Conservation (phyloP, 1,139 yeast genomes). For the Candida sanyaensis region DNA sequence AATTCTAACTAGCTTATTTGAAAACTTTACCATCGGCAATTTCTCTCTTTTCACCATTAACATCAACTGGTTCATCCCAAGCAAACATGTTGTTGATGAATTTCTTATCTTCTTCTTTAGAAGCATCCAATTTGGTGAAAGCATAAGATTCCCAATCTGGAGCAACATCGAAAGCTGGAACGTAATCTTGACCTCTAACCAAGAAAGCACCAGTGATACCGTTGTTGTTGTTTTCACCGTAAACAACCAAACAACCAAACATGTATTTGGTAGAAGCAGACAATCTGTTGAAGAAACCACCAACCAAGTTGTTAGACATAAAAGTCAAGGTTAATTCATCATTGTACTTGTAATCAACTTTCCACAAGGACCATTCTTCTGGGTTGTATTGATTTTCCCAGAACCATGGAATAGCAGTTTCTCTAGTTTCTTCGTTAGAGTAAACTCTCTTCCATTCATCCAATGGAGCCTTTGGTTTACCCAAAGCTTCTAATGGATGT, state of each 20-base stretch:
- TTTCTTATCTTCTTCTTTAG: conserved; percentile 36
- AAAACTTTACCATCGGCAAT: conserved; percentile 56
- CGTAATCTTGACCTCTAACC: conserved; percentile 90
- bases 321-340: conserved; percentile 96
- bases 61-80: conserved; percentile 52
- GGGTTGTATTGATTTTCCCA: conserved; percentile 90
- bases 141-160: conserved; percentile 92
- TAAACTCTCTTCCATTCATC: conserved; percentile 97
- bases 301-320: conserved; percentile 98
- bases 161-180: conserved; percentile 96
- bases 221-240: conserved; percentile 98
- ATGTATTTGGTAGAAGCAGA: conserved; percentile 88
- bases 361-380: conserved; percentile 93
- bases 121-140: conserved; percentile 46
- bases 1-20: conserved; percentile 26
- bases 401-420: conserved; percentile 95
- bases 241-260: conserved; percentile 92
- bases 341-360: conserved; percentile 95
- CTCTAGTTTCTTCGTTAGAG: conserved; percentile 98
- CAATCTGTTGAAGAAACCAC: conserved; percentile 98
- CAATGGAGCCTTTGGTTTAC: conserved; percentile 68
- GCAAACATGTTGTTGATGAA: conserved; percentile 53
- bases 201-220: conserved; percentile 96
- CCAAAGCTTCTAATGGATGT: conserved; percentile 89
- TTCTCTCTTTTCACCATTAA: conserved; percentile 47